These are phyloP conservation scores for Chytriomyces sp. DNA, from an alignment of 192 early-diverging fungal genomes.

Conservation along the genomic window DNA sequence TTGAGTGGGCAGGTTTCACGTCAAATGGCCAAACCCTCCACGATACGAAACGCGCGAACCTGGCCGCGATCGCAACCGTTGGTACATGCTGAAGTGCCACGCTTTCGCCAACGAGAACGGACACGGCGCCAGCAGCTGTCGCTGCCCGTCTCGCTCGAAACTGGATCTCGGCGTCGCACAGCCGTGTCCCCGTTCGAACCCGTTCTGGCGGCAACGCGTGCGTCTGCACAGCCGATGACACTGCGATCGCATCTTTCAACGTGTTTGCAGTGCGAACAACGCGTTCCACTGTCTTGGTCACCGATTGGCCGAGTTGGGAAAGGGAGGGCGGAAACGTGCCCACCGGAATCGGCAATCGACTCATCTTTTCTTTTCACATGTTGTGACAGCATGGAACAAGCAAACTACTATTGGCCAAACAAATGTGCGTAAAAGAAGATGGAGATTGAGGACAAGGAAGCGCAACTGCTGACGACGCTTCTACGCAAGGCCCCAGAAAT, in stretches of 20 bases:
- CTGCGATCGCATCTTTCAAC: neutral
- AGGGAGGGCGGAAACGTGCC: no score
- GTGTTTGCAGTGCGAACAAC: neutral
- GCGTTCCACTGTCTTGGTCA: neutral
- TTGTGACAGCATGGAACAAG: no score
- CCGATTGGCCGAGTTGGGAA: no score
- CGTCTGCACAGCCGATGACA: neutral
- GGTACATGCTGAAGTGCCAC: slow-evolving; percentile 34
- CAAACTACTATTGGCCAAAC: no score
- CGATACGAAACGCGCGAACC: slow-evolving; percentile 4
- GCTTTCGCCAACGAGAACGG: slow-evolving; percentile 29
- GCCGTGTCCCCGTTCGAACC: neutral
- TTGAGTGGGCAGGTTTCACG: neutral
- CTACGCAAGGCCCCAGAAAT: no score
- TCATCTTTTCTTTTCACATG: no score
- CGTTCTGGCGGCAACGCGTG: neutral
- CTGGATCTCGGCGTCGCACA: neutral
- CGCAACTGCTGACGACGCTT: no score
- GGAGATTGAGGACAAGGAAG: no score
- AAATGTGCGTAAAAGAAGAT: no score
- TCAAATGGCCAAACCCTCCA: neutral
- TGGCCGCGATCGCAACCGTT: slow-evolving; percentile 36
- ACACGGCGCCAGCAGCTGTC: slow-evolving; percentile 20
- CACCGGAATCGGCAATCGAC: no score
- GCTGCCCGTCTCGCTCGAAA: neutral